Percentiles rank a stretch among this genome's conserved stretches.
These are phyloP conservation scores for Scalesia atractyloides DNA, from an alignment of 129 eudicot genomes.

Conservation along the genomic window DNA sequence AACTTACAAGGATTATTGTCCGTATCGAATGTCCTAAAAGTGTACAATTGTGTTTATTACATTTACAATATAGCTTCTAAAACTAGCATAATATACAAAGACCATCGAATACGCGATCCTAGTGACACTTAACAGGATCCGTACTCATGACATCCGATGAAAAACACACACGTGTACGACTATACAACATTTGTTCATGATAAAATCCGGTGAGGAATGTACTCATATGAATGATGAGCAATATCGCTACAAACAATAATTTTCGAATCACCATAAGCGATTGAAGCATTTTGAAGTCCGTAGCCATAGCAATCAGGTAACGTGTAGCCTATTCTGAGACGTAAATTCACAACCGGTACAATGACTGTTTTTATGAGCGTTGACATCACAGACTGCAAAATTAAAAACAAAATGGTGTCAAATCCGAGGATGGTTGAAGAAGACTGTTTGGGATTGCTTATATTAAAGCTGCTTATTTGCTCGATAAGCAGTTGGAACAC, in stretches of 20 bases:
- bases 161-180: conserved; percentile 1
- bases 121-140: background rate
- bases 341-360: conserved; percentile 61
- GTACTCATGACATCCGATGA: conserved; percentile 12
- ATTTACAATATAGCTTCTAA: conserved; percentile 18
- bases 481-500: background rate
- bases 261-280: conserved; percentile 50
- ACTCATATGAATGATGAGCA: conserved; percentile 30
- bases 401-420: background rate
- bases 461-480: background rate
- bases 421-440: background rate
- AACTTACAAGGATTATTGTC: background rate
- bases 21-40: background rate
- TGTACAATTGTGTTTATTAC: conserved; percentile 10
- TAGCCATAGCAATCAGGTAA: conserved; percentile 72
- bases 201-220: conserved; percentile 23
- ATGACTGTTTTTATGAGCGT: conserved; percentile 50
- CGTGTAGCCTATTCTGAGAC: conserved; percentile 53
- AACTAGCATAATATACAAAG: conserved; percentile 21
- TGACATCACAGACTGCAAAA: conserved; percentile 72
- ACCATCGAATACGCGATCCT: conserved; percentile 15
- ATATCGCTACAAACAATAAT: conserved; percentile 65
- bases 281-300: conserved; percentile 56
- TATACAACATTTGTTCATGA: conserved; percentile 14
- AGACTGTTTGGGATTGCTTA: background rate